Base-by-base conservation (phyloP, 805 yeast genomes). In the Suhomyces prunicola region DNA sequence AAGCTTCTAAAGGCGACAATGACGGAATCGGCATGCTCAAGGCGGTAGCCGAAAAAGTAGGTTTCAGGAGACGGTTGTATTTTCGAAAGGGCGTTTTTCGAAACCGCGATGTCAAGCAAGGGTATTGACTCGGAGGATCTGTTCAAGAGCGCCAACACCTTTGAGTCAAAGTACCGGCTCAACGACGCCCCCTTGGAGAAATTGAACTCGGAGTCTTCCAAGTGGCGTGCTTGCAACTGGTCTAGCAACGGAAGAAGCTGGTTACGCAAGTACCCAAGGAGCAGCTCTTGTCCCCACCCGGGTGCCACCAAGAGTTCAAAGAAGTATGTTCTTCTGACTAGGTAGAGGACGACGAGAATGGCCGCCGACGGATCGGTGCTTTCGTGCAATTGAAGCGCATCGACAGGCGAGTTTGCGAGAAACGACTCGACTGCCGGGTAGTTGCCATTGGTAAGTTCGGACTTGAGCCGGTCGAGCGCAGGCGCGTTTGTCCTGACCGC, bases 241-340 rank as follows among this genome's bases (percentile, higher is more conserved):
- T 69, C 72, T 23, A 69, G 54, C 15, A 68, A 48, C 0, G 73
- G 73, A 35, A 65, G 55, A 48, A 69, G 48, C 17, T 66, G 60
- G 46, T 66, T 65, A 22, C 66, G 57, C 44, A 69, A 55, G 48
- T 57, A 66, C 23, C 60, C 58, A n/a, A 68, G 52, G n/a, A 66
- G 41, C 29, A 46, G 33, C 9, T 48, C 41, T 15, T 15, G 12
- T 17, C 6, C 17, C 22, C 33, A 24, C 35, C 24, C 13, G 12
- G n/a, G 15, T 7, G 31, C 26, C 4, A 50, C 23, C 26, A 57
- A 31, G 23, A 33, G 50, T 44, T 67, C 69, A 22, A 69, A 52
- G 44, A 67, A 66, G 19, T 55, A 47, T 13, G 56, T 56, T 50
- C 71, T 59, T 47, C 66, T 62, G 10, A 67, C 51, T 39, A 70